Evolutionary conservation across 306 rosid genomes (phyloP), one percentile per base, ranked within the genome.

Genomic region (Macrotyloma uniflorum): DNA sequence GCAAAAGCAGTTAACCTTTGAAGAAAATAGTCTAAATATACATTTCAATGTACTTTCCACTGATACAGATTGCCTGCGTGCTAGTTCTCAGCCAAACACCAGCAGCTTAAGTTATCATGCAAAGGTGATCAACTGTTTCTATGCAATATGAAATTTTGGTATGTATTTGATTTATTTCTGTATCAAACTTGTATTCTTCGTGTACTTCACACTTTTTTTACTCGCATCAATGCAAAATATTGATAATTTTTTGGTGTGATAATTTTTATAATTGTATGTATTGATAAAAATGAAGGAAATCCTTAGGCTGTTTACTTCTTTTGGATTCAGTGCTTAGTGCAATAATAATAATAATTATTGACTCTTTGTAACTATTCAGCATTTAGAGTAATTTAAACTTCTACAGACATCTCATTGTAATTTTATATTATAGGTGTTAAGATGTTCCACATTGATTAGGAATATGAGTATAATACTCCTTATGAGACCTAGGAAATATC

Each of bases 41-140:
- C 79, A 77, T 43, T 24, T 46, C 72, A 80, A 55, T 65, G 28
- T 66, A 47, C 43, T 32, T 80, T 43, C 71, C 10, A 51, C 70
- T 51, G 30, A 47, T 51, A 73, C 77, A 42, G 82, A 82, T 76
- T 32, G 50, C 81, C 28, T 75, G 42, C 76, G 12, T 77, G 80
- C 72, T 30, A 79, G 82, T 80, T 77, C 47, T 43, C 87, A 67
- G 45, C 62, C 65, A 63, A 59, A 68, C 63, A 82, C 43, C 35
- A 78, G 71, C n/a, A 74, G 75, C 65, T 75, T 24, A 58, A 74
- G 62, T 46, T 61, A n/a, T 70, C 51, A 59, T n/a, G 72, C 67
- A 81, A 78, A 88, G 93, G 93, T 91, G 74, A 72, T 70, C 55
- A 42, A 42, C 72, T 50, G 35, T 81, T 73, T 47, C 32, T 65